Conservation (phyloP, 306 rosid genomes). For the Potentilla sterilis region DNA sequence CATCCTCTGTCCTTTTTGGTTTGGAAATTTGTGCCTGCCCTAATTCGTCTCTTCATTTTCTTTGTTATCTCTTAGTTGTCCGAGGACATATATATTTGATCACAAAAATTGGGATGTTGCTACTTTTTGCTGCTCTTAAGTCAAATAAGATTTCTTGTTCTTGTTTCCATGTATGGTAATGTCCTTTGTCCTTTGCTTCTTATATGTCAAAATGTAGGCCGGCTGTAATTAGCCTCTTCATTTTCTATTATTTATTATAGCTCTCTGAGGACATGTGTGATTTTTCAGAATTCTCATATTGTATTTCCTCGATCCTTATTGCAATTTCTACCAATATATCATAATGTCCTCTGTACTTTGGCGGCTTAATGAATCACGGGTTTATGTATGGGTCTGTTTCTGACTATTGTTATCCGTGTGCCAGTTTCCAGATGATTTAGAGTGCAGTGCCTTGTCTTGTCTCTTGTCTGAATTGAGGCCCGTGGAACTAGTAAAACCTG, state of each 20-base stretch:
- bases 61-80: background rate
- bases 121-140: background rate
- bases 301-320: background rate
- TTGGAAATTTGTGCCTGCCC: background rate
- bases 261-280: background rate
- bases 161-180: background rate
- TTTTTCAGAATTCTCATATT: background rate
- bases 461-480: slow-evolving; percentile 91
- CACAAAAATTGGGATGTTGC: background rate
- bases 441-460: slow-evolving; percentile 76
- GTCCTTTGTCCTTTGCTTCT: slow-evolving; percentile 14
- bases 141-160: background rate
- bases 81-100: background rate
- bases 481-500: slow-evolving; percentile 87
- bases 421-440: slow-evolving; percentile 83
- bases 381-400: background rate
- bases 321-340: background rate
- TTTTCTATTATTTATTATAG: background rate
- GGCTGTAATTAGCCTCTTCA: background rate
- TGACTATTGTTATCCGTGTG: slow-evolving; percentile 26
- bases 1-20: background rate
- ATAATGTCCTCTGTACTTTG: slow-evolving; percentile 12
- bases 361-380: slow-evolving; percentile 24
- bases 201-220: background rate
- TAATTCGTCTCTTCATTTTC: slow-evolving; percentile 1